Conservation (phyloP, 2,329 filamentous ascomycete species). For the Cladophialophora bantiana region DNA sequence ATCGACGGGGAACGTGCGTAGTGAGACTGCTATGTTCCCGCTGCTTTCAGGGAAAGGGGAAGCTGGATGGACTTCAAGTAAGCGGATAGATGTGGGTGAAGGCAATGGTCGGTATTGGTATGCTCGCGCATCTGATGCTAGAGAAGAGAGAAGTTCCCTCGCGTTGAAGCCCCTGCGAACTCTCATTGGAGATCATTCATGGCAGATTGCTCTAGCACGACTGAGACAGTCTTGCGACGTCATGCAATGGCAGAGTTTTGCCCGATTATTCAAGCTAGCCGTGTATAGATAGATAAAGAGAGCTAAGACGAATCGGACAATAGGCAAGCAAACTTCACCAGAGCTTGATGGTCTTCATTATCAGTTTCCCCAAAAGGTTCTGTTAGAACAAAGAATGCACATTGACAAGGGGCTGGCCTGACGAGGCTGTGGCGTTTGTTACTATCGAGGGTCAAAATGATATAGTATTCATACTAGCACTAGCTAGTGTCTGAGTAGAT, state of each 20-base stretch:
- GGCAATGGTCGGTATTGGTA: slow-evolving; percentile 20
- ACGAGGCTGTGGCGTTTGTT: background rate
- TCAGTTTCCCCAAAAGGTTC: background rate
- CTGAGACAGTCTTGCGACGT: background rate
- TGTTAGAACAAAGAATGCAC: background rate
- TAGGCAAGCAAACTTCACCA: no score
- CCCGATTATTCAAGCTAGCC: no score
- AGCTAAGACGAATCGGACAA: no score
- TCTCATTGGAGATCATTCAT: slow-evolving; percentile 6
- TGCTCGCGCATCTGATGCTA: slow-evolving; percentile 12
- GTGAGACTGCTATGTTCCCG: slow-evolving; percentile 13
- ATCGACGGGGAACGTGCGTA: slow-evolving; percentile 17
- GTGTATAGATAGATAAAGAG: no score
- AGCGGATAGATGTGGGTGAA: slow-evolving; percentile 18
- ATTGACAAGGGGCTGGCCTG: background rate
- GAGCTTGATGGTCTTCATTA: background rate
- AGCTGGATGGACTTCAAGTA: slow-evolving; percentile 17
- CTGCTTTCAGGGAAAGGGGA: background rate
- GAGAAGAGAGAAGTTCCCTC: slow-evolving; percentile 20
- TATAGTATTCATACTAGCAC: background rate
- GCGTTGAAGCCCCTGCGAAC: slow-evolving; percentile 19
- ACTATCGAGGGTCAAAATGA: background rate
- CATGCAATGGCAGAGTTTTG: background rate
- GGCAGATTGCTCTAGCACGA: background rate
- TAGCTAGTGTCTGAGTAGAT: background rate